Evolutionary conservation across 805 yeast genomes (phyloP), one percentile per base, ranked within the genome.

Genomic region (Saccharomycopsis sp.): DNA sequence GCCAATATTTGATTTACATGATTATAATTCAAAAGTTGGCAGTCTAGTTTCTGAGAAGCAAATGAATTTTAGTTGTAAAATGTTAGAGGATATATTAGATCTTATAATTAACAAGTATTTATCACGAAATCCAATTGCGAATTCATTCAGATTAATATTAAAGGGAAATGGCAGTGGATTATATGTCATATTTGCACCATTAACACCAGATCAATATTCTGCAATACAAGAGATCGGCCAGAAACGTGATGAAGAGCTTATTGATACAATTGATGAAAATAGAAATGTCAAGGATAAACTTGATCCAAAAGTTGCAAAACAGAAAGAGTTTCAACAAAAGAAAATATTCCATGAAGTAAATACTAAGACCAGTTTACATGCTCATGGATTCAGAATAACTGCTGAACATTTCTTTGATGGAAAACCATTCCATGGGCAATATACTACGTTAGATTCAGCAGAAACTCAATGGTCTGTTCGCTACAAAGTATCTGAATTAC

Each of bases 41-140:
- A 51, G 74, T 1, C 54, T 56, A 41, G 68, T 83, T 40, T 95
- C 90, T 0, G 78, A 81, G 20, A 59, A 61, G 13, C 95, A 87
- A 59, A 84, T 86, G 59, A 73, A 70, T 51, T 57, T 74, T 16
- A 79, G 88, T 4, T 54, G 83, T 48, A 59, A 66, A 8, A 58
- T 85, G 2, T 67, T 84, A 64, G 60, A 64, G n/a, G 59, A 64
- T 16, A 34, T 79, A 1, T 50, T 82, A 45, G 63, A 69, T 21
- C 48, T 54, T 2, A 60, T 77, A 22, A 57, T 60, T 0, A 47
- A 54, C 4, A 54, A 62, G n/a, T 57, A 56, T 11, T 26, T 53
- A 2, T 56, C 57, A 6, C 53, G 65, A 1, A 56, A 61, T 7
- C 51, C 24, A 7, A 14, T 4, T n/a, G 21, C n/a, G 2, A 38